These are phyloP conservation scores for Metschnikowia proteae DNA, from an alignment of 805 yeast species.

Conservation along the genomic window DNA sequence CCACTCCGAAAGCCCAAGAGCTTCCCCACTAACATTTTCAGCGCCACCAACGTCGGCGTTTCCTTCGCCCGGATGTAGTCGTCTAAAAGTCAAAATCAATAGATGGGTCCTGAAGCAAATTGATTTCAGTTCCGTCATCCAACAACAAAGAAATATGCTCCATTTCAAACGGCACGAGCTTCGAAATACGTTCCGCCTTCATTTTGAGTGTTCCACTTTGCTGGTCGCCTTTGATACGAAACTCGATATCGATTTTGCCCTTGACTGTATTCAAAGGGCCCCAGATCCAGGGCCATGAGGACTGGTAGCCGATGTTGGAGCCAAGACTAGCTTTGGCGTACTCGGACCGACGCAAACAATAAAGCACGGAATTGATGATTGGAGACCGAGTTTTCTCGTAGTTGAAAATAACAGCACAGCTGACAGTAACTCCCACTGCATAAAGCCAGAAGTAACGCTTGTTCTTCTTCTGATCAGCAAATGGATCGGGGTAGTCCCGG, in stretches of 20 bases:
- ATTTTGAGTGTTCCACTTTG: conserved; percentile 54
- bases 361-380: conserved; percentile 78
- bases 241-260: conserved; percentile 73
- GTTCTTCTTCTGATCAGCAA: conserved; percentile 49
- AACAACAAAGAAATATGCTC: conserved; percentile 30
- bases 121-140: conserved; percentile 20
- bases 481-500: conserved; percentile 79
- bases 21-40: too few species aligned
- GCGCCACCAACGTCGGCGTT: too few species aligned
- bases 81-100: conserved; percentile 26
- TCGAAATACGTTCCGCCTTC: conserved; percentile 65
- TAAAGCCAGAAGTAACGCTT: conserved; percentile 49
- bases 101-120: conserved; percentile 29
- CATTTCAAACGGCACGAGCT: conserved; percentile 43
- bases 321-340: conserved; percentile 65
- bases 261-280: conserved; percentile 82
- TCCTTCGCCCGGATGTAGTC: too few species aligned
- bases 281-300: conserved; percentile 81
- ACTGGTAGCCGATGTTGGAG: conserved; percentile 66
- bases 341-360: conserved; percentile 74
- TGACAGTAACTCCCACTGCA: conserved; percentile 36
- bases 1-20: too few species aligned
- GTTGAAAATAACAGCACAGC: conserved; percentile 67
- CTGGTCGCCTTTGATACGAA: conserved; percentile 65
- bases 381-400: conserved; percentile 93